Evolutionary conservation across 768 basidiomycete species (phyloP).

Genomic region (Naganishia vishniacii): DNA sequence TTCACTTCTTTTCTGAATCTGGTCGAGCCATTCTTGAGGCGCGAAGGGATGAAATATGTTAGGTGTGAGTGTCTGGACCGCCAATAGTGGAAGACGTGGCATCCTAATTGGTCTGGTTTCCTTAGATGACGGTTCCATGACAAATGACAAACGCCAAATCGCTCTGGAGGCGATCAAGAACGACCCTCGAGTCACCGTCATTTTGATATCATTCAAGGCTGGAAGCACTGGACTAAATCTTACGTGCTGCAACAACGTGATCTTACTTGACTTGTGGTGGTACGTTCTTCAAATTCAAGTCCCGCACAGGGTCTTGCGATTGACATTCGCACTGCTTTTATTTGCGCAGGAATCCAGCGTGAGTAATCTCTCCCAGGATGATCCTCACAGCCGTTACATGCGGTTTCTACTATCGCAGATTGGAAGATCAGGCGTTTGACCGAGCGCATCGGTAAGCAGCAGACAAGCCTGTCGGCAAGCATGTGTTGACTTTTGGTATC

Average conservation of each 20-base stretch:
- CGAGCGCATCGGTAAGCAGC: slow-evolving; percentile 30
- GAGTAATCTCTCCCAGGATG: background rate
- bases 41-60: slow-evolving; percentile 64
- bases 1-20: slow-evolving; percentile 74
- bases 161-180: slow-evolving; percentile 68
- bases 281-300: no score
- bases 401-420: background rate
- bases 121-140: slow-evolving; percentile 84
- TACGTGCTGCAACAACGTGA: slow-evolving; percentile 88
- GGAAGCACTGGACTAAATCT: slow-evolving; percentile 90
- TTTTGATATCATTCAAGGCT: slow-evolving; percentile 93
- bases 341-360: slow-evolving; percentile 31
- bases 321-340: no score
- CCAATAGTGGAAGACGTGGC: background rate
- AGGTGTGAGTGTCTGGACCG: slow-evolving; percentile 63
- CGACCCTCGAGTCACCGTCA: slow-evolving; percentile 60
- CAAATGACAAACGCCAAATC: slow-evolving; percentile 65
- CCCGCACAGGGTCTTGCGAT: no score
- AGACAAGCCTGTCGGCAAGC: background rate
- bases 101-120: background rate
- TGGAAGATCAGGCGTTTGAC: slow-evolving; percentile 60
- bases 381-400: slow-evolving; percentile 48
- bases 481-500: background rate
- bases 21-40: slow-evolving; percentile 73
- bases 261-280: slow-evolving; percentile 90